A percentile compares a stretch with the other conserved stretches of the same genome.
phyloP scores from a whole-genome alignment of 768 basidiomycete species.

The Serendipita vermifera region DNA sequence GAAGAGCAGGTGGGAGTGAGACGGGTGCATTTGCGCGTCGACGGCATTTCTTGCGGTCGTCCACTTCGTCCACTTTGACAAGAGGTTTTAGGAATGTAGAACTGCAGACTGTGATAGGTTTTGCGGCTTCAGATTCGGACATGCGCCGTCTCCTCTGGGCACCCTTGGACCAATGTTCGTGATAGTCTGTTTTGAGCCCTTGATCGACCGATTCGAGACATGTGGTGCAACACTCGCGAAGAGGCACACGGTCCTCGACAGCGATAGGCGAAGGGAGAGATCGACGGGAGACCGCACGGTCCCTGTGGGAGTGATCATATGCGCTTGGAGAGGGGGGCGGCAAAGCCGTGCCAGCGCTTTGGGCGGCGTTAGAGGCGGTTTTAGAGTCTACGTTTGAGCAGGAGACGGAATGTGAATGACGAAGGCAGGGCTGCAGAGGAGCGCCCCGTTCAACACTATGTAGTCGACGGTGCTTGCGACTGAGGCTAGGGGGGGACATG shows the following conservation, averaged over 20 bases:
- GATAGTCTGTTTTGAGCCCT: constrained; percentile 1
- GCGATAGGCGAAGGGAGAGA: not conserved
- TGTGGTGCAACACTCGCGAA: constrained; percentile 1
- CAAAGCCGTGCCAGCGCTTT: not conserved
- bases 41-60: not conserved
- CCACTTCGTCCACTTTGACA: constrained; percentile 3
- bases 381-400: not conserved
- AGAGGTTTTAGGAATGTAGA: not conserved
- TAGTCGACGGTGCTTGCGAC: constrained; percentile 4
- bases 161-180: constrained; percentile 9
- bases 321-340: not conserved
- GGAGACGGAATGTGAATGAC: constrained; percentile 5
- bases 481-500: not conserved
- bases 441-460: not conserved
- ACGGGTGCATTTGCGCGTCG: not conserved
- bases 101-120: not conserved
- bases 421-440: constrained; percentile 7
- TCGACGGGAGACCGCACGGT: not conserved
- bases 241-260: not conserved
- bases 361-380: not conserved
- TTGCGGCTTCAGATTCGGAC: not conserved
- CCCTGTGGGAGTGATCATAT: not conserved
- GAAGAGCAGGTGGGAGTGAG: not conserved
- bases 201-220: not conserved
- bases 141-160: not conserved